Evolutionary conservation across 306 rosid species (phyloP).

Genomic region (Lathyrus sativus): DNA sequence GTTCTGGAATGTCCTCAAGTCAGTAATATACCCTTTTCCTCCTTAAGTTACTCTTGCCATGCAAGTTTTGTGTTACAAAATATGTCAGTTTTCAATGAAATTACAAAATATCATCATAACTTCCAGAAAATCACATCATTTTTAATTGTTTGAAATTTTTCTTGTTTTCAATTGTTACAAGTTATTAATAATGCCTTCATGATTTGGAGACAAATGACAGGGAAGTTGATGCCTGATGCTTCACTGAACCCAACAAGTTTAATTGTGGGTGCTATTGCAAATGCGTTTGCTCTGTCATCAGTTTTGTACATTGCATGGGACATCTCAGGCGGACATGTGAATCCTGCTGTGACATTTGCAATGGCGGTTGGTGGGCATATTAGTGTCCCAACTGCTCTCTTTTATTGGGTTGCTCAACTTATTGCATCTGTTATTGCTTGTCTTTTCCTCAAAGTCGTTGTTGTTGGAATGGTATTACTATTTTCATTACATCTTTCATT

Average conservation of each 20-base stretch:
- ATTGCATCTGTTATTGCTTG: constrained; percentile 81
- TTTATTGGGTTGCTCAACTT: constrained; percentile 76
- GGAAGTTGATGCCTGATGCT: constrained; percentile 70
- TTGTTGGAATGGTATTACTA: constrained; percentile 66
- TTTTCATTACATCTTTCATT: neutral
- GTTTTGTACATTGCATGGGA: constrained; percentile 60
- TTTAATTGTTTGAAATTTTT: too few species aligned
- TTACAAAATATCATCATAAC: constrained; percentile 11
- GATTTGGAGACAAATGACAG: constrained; percentile 38
- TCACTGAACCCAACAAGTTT: constrained; percentile 56
- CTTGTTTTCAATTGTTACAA: neutral
- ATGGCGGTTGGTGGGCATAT: constrained; percentile 84
- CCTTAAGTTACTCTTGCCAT: neutral
- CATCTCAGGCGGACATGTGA: constrained; percentile 82
- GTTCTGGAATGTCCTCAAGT: constrained; percentile 80
- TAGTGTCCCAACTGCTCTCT: constrained; percentile 70
- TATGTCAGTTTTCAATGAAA: neutral
- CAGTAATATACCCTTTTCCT: constrained; percentile 22
- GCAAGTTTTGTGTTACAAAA: constrained; percentile 1
- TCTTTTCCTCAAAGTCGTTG: constrained; percentile 63
- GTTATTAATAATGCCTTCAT: too few species aligned
- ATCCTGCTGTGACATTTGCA: constrained; percentile 84
- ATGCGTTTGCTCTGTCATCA: constrained; percentile 59
- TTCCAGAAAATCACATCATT: neutral
- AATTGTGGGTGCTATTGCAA: constrained; percentile 58